Conservation (phyloP, 495 filamentous ascomycete species). For the Hyphodiscus hymeniophilus region DNA sequence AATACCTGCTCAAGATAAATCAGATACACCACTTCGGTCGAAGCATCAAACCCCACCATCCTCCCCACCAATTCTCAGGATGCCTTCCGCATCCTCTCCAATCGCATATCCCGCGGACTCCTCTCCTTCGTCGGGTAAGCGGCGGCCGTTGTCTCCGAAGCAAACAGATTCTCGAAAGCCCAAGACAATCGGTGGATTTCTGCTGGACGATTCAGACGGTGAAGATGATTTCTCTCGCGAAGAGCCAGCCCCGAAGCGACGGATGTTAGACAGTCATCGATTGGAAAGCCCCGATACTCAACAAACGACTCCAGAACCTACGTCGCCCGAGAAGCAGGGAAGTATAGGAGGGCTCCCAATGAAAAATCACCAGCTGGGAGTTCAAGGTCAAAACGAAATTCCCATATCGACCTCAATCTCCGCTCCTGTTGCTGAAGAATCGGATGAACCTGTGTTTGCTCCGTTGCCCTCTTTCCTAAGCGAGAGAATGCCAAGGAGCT, state of each 20-base stretch:
- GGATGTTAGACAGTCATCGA: conserved; percentile 21
- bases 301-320: neutral
- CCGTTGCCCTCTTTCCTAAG: conserved; percentile 17
- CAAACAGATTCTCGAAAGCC: conserved; percentile 25
- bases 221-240: conserved; percentile 20
- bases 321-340: neutral
- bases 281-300: neutral
- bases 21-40: conserved; percentile 24
- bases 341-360: conserved; percentile 13
- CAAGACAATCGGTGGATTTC: conserved; percentile 39
- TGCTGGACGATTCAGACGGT: conserved; percentile 32
- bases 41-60: conserved; percentile 20
- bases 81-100: conserved; percentile 58
- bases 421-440: neutral
- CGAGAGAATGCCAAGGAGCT: conserved; percentile 1
- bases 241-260: conserved; percentile 25
- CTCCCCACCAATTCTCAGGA: conserved; percentile 30
- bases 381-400: neutral
- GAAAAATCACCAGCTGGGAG: conserved; percentile 3
- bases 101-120: conserved; percentile 48
- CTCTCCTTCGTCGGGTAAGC: conserved; percentile 36
- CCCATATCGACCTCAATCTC: neutral
- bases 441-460: conserved; percentile 6
- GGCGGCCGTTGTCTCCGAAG: conserved; percentile 36
- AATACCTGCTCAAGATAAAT: conserved; percentile 1